phyloP scores from a whole-genome alignment of 306 rosid species.

The Pyrus betulifolia region DNA sequence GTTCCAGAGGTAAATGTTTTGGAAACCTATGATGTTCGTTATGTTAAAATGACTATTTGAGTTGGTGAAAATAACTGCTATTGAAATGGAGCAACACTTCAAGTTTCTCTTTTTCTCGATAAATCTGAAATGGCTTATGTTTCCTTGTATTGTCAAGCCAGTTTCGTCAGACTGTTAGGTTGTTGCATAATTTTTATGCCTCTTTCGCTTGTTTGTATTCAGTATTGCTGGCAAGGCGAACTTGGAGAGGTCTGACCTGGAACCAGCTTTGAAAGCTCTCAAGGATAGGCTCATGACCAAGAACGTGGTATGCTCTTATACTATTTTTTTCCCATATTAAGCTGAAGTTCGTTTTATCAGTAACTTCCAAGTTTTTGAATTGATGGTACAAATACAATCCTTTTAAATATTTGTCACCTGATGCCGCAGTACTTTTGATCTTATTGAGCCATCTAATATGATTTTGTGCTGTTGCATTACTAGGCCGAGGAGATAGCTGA shows the following conservation, averaged over 20 bases:
- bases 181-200: constrained; percentile 1
- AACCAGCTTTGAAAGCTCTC: constrained; percentile 90
- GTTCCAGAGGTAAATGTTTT: constrained; percentile 72
- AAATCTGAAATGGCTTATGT: neutral
- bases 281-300: constrained; percentile 98
- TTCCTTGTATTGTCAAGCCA: neutral
- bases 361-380: neutral
- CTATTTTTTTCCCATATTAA: neutral
- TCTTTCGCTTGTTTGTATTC: constrained; percentile 14
- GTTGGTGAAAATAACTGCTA: neutral
- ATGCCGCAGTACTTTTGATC: neutral
- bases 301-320: constrained; percentile 74
- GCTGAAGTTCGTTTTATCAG: neutral
- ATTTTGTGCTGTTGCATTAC: constrained; percentile 16
- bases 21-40: neutral
- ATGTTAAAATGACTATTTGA: neutral
- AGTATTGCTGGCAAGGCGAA: constrained; percentile 97
- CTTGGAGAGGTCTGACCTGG: constrained; percentile 91
- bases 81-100: neutral
- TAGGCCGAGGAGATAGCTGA: constrained; percentile 99
- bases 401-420: neutral
- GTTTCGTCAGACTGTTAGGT: neutral
- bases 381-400: neutral
- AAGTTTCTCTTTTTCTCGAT: neutral
- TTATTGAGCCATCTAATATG: constrained; percentile 8